Base-by-base conservation (phyloP, 148 eudicot genomes). In the Beta vulgaris region DNA sequence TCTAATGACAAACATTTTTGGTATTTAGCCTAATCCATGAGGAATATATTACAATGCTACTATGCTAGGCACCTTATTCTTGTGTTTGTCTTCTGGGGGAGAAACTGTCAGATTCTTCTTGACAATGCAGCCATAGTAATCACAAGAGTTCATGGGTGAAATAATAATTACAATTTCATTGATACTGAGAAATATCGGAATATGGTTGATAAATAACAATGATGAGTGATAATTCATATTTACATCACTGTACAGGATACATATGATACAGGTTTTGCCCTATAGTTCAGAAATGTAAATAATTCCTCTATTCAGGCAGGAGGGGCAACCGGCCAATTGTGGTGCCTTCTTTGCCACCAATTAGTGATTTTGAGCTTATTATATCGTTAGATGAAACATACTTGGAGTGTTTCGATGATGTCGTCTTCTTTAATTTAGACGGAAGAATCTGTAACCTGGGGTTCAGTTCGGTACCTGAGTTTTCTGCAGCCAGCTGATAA, bases 381-480 rank as follows among this genome's bases (percentile, higher is more conserved):
- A 51, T 28, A 36, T 74, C 81, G 23, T 69, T 78, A 0, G 49
- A 77, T 14, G 77, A 60, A 77, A 36, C 69, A 25, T 75, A 66
- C 69, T 84, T 82, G 31, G 87, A 59, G 66, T 18, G 29, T 44
- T 77, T 84, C 19, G 60, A 21, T 25, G 78, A 46, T 55, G 72
- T 18, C 76, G 74, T 86, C 67, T 82, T 86, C 68, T 77, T 85
- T n/a, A 86, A 48, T 75, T 80, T 92, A 42, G 87, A 84, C 7
- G 99, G 99, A 73, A 95, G 88, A 73, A 95, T 92, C 77, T 92
- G 97, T 79, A 95, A 69, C 66, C 99, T 86, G 2, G 97, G 97
- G 84, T 85, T 95, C 34, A 84, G 81, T 78, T 95, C 97, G 12
- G 99, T 90, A 61, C 99, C 99, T 5, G 96, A 90, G 58, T 89